Evolutionary conservation across 441 rosid genomes (phyloP).

Genomic region (Eruca vesicaria): DNA sequence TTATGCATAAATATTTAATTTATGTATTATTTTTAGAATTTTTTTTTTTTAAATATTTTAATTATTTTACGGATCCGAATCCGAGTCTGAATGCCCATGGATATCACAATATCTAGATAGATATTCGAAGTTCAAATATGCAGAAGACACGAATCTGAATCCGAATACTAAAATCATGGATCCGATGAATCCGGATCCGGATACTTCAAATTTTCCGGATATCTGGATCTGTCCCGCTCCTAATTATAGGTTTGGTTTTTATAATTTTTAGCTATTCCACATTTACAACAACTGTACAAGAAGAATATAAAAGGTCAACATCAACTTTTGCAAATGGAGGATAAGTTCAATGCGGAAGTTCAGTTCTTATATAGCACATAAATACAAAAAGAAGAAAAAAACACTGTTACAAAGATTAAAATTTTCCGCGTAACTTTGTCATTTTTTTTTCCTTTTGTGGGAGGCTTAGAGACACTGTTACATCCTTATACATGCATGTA

Average conservation of each 20-base stretch:
- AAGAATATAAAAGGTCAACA: conserved; percentile 25
- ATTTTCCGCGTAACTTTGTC: neutral
- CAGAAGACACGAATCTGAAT: too few relatives aligned
- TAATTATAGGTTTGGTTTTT: neutral
- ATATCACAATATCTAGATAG: too few relatives aligned
- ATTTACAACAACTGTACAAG: neutral
- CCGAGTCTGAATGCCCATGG: too few relatives aligned
- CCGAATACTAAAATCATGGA: too few relatives aligned
- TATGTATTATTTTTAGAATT: too few relatives aligned
- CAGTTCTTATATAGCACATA: conserved; percentile 1
- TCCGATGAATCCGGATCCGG: too few relatives aligned
- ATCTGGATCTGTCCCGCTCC: too few relatives aligned
- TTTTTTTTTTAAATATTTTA: too few relatives aligned
- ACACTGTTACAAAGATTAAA: conserved; percentile 2
- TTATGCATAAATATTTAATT: too few relatives aligned
- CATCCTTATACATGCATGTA: neutral
- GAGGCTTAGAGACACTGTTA: conserved; percentile 22
- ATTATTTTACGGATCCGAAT: too few relatives aligned
- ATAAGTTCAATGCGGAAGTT: neutral
- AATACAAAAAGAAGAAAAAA: conserved; percentile 27
- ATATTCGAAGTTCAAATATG: too few relatives aligned
- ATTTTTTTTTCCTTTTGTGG: conserved; percentile 7
- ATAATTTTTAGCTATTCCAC: neutral
- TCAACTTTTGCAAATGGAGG: conserved; percentile 28
- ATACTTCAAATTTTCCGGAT: too few relatives aligned